Base-by-base conservation (phyloP, 2,329 filamentous ascomycete species). In the Arthrinium phaeospermum region DNA sequence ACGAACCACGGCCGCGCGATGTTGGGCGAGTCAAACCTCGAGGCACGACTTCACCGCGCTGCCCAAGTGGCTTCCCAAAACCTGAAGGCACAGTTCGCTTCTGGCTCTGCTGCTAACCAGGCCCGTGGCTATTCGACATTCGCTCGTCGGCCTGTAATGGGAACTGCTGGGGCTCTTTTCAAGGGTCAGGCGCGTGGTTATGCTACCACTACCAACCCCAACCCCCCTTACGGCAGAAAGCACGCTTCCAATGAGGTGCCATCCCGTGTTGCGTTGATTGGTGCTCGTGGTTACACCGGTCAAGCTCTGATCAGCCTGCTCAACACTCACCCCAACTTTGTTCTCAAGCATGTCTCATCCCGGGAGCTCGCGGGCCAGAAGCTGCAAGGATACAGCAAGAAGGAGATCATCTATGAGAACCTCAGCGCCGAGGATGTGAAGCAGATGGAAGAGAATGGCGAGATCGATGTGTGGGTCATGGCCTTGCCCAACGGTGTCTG, bases 381-480 rank as follows among this genome's bases (percentile, higher is more conserved):
- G 82, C 90, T 98, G 27, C 87, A 96, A 82, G 95, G 95, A 44
- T 99, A 99, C 82, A 91, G 90, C 79, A 98, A 98, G 89, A 91
- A 93, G 75, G 91, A 97, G 74, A 94, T 99, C 76, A 94, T 91
- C 75, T 99, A 99, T 83, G 94, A 98, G 83, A 98, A 95, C 81
- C 87, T 98, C 64, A 91, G 90, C 71, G 90, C 94, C 8, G 96
- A 98, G 76, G 96, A 98, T 76, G 92, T 98, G 16, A 91, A 91
- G 75, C 89, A 91, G 72, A 94, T 98, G 90, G 94, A 96, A 74
- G 91, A 93, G 81, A 91, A 92, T 45, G 93, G 93, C 70, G 90
- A 95, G 78, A 91, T 98, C 69, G 96, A 98, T 85, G 96, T 94
- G 84, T 98, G 95, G 95, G 94, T 98, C 64, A 96, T 98, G 94